Conservation (phyloP, 192 early-diverging fungal genomes). For the Entophlyctis luteolus region DNA sequence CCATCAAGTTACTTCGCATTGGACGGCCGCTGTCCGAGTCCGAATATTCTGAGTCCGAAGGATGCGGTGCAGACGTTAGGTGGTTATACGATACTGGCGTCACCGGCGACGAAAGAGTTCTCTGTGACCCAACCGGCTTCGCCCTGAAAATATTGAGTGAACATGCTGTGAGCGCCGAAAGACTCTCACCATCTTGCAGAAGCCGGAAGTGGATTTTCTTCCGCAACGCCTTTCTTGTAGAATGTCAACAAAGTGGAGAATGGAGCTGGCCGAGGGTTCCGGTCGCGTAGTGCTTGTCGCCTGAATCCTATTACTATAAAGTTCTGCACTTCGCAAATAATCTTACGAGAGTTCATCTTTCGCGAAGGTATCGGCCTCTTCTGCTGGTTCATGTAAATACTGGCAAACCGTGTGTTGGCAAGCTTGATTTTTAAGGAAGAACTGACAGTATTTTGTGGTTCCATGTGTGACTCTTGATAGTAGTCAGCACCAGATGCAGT, state of each 20-base stretch:
- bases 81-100: background rate
- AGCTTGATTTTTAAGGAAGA: slow-evolving; percentile 82
- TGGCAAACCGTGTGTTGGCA: slow-evolving; percentile 94
- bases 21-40: slow-evolving; percentile 18
- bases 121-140: slow-evolving; percentile 35
- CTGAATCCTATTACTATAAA: slow-evolving; percentile 4
- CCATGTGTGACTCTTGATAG: slow-evolving; percentile 80
- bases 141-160: slow-evolving; percentile 30
- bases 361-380: slow-evolving; percentile 85
- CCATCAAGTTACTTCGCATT: background rate
- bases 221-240: slow-evolving; percentile 37
- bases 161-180: background rate
- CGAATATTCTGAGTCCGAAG: slow-evolving; percentile 26
- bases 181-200: slow-evolving; percentile 45
- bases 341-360: slow-evolving; percentile 73
- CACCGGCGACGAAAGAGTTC: slow-evolving; percentile 4
- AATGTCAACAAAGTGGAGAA: slow-evolving; percentile 30
- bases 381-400: slow-evolving; percentile 75
- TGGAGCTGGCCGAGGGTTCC: slow-evolving; percentile 38
- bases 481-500: background rate
- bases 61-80: background rate
- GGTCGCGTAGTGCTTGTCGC: slow-evolving; percentile 41
- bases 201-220: slow-evolving; percentile 44
- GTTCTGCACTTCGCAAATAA: background rate
- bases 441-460: slow-evolving; percentile 97